phyloP scores from a whole-genome alignment of 2,329 filamentous ascomycete species.

The Lachnellula suecica region DNA sequence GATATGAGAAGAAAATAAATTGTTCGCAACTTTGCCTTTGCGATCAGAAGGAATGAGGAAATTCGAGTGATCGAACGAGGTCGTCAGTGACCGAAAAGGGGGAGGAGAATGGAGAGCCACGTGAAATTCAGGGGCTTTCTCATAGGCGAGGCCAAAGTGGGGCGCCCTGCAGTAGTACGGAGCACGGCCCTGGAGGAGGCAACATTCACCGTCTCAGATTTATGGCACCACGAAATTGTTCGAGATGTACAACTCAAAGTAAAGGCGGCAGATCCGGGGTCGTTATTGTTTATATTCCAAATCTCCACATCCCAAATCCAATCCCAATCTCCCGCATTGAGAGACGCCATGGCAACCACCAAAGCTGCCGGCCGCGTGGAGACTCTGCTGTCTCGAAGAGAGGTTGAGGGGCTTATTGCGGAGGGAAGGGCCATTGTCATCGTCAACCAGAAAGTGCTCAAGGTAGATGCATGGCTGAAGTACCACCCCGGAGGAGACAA shows the following conservation, averaged over 20 bases:
- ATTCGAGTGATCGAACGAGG: not conserved
- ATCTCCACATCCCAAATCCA: not conserved
- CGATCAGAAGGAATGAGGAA: not conserved
- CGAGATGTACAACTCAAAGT: no score
- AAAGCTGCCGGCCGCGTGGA: conserved; percentile 14
- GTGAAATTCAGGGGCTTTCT: no score
- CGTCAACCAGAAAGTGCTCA: conserved; percentile 76
- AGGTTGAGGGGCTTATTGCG: conserved; percentile 82
- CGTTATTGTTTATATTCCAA: not conserved
- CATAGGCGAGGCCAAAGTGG: no score
- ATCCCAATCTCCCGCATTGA: not conserved
- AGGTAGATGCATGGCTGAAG: conserved; percentile 82
- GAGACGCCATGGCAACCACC: conserved; percentile 6
- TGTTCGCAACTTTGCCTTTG: not conserved
- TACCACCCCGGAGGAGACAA: conserved; percentile 93
- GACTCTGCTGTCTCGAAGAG: conserved; percentile 53
- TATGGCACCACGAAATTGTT: no score
- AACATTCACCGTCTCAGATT: no score
- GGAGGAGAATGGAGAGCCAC: no score
- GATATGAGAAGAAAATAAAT: not conserved
- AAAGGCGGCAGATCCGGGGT: no score
- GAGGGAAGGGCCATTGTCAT: conserved; percentile 79
- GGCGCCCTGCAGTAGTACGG: no score
- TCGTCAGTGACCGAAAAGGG: not conserved
- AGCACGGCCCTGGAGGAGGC: no score